phyloP scores from a whole-genome alignment of 768 basidiomycete species.

The Lactarius sp. region DNA sequence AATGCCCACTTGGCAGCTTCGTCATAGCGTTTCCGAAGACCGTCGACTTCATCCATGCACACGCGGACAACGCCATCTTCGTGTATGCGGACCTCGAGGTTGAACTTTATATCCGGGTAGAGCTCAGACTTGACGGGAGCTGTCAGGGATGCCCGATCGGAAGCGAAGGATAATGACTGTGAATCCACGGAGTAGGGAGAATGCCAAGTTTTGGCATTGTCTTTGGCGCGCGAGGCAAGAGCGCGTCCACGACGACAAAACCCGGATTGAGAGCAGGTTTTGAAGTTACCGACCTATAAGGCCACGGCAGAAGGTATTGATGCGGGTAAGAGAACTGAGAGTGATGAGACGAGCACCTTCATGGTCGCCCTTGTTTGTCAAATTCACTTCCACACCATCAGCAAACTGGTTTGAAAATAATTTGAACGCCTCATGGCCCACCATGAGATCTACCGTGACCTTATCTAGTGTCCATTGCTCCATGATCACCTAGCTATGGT shows the following conservation, averaged over 20 bases:
- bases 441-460: too few relatives aligned
- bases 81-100: constrained; percentile 78
- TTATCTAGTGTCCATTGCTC: too few relatives aligned
- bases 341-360: constrained; percentile 22
- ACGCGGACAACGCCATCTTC: constrained; percentile 87
- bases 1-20: constrained; percentile 91
- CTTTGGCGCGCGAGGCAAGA: constrained; percentile 66
- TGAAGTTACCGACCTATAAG: constrained; percentile 84
- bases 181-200: constrained; percentile 84
- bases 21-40: constrained; percentile 80
- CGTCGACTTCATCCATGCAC: constrained; percentile 83
- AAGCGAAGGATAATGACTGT: constrained; percentile 46
- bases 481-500: too few relatives aligned
- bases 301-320: constrained; percentile 39
- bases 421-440: too few relatives aligned
- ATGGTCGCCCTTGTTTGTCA: constrained; percentile 11
- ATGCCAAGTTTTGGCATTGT: constrained; percentile 52
- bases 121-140: constrained; percentile 75
- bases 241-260: constrained; percentile 93
- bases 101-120: constrained; percentile 80
- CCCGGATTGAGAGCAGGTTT: constrained; percentile 91
- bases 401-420: too few relatives aligned
- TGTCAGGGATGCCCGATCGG: constrained; percentile 57
- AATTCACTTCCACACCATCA: too few relatives aligned
- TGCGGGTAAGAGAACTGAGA: constrained; percentile 33